phyloP scores from a whole-genome alignment of 768 basidiomycete species.

The Suillus tomentosus region DNA sequence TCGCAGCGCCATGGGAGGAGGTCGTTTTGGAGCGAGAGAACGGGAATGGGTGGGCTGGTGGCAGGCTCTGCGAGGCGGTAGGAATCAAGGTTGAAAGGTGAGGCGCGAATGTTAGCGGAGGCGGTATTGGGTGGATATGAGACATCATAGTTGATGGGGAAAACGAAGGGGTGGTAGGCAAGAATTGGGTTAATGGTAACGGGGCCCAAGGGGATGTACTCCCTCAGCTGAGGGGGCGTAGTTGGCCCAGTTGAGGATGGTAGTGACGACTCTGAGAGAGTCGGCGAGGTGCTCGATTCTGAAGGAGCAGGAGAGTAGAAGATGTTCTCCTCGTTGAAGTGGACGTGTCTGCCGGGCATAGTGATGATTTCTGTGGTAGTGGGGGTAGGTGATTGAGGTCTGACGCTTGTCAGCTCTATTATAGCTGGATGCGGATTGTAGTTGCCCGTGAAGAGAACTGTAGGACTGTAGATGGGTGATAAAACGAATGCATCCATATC shows the following conservation, averaged over 20 bases:
- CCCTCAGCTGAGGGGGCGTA: constrained; percentile 32
- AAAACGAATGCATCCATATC: not conserved
- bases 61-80: constrained; percentile 31
- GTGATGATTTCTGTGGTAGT: constrained; percentile 7
- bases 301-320: constrained; percentile 30
- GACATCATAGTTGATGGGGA: constrained; percentile 24
- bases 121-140: constrained; percentile 24
- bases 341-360: constrained; percentile 35
- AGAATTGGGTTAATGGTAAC: constrained; percentile 34
- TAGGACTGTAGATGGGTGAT: not conserved
- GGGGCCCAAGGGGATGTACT: constrained; percentile 27
- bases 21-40: constrained; percentile 33
- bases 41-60: constrained; percentile 31
- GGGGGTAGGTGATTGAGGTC: constrained; percentile 14
- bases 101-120: constrained; percentile 27
- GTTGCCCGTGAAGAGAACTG: too few species aligned
- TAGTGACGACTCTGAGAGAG: constrained; percentile 31
- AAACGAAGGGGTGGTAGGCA: constrained; percentile 28
- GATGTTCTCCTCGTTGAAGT: constrained; percentile 34
- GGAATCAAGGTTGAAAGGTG: constrained; percentile 26
- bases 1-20: constrained; percentile 36
- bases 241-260: constrained; percentile 32
- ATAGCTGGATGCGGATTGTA: not conserved
- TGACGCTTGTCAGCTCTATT: not conserved
- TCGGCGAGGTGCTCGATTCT: constrained; percentile 25